Evolutionary conservation across 108 stramenopile species (phyloP).

Genomic region (Pseudonitzschia delicatissima): DNA sequence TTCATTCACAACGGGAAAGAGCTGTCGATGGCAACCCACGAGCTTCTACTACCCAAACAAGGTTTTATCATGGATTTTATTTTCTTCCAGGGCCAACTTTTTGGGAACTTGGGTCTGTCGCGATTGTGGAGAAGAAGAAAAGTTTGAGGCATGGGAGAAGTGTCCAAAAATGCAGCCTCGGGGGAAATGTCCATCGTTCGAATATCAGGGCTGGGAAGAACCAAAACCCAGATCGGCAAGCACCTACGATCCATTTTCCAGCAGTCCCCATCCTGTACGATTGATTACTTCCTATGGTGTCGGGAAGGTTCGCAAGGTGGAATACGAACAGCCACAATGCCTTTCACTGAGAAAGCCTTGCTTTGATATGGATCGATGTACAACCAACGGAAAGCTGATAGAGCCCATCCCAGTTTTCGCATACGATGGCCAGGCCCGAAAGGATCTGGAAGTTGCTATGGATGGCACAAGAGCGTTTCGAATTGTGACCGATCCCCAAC

Average conservation of each 20-base stretch:
- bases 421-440: not conserved
- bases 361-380: slow-evolving; percentile 24
- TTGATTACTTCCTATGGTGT: slow-evolving; percentile 15
- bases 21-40: slow-evolving; percentile 7
- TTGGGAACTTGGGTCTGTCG: slow-evolving; percentile 6
- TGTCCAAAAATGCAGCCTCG: slow-evolving; percentile 1
- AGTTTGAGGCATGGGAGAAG: not conserved
- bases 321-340: slow-evolving; percentile 20
- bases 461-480: not conserved
- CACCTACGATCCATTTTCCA: slow-evolving; percentile 3
- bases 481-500: slow-evolving; percentile 2
- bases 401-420: slow-evolving; percentile 9
- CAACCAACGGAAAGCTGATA: not conserved
- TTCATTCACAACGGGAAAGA: slow-evolving; percentile 4
- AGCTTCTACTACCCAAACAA: not conserved
- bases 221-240: slow-evolving; percentile 1
- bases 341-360: slow-evolving; percentile 5
- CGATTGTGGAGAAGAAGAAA: not conserved
- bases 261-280: not conserved
- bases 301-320: slow-evolving; percentile 9
- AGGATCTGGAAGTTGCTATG: not conserved
- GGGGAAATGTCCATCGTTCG: slow-evolving; percentile 12
- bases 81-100: slow-evolving; percentile 3
- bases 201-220: slow-evolving; percentile 9
- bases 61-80: slow-evolving; percentile 7